Percentiles rank a stretch among this genome's conserved stretches.
phyloP scores from a whole-genome alignment of 2,329 filamentous ascomycete species.

The Verticillium alfalfae region DNA sequence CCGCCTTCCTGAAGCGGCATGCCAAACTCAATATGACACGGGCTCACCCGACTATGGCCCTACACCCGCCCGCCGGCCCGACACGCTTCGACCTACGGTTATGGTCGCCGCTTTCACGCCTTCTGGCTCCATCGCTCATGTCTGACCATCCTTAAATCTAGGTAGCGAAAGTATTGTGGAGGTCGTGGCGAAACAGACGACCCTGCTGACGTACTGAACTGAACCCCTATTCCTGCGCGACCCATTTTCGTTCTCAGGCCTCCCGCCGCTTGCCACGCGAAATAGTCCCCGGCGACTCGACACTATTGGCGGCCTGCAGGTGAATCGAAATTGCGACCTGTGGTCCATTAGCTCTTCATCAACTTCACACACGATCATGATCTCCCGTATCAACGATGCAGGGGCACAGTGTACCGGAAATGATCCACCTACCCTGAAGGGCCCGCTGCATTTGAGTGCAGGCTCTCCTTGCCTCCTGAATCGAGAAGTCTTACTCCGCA shows the following conservation, averaged over 20 bases:
- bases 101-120: neutral
- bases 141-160: neutral
- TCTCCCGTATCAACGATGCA: neutral
- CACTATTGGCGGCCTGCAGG: neutral
- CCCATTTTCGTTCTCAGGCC: constrained; percentile 1
- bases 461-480: neutral
- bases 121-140: neutral
- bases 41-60: neutral
- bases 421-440: neutral
- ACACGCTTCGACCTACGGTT: neutral
- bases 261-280: neutral
- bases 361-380: constrained; percentile 14
- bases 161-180: neutral
- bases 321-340: neutral
- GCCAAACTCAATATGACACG: neutral
- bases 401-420: neutral
- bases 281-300: neutral
- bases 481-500: neutral
- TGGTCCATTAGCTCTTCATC: neutral
- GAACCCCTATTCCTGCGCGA: neutral
- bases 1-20: neutral
- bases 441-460: neutral
- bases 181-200: neutral
- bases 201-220: neutral
- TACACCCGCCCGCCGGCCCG: neutral